These are phyloP conservation scores for Tolypocladium tropicale DNA, from an alignment of 2,329 filamentous ascomycete genomes.

Conservation along the genomic window DNA sequence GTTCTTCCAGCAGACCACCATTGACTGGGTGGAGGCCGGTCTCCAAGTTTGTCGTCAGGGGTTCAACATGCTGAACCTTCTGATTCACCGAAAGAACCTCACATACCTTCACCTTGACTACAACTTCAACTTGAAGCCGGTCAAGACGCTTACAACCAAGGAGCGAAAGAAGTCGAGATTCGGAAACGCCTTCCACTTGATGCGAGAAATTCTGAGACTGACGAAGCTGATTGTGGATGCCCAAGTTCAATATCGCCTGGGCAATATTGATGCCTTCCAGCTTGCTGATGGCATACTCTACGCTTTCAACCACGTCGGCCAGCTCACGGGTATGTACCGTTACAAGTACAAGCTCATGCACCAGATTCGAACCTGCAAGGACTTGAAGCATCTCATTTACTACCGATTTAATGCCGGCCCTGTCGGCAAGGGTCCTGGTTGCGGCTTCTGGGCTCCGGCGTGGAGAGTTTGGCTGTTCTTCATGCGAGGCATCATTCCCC, in stretches of 20 bases:
- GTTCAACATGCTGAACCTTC: constrained; percentile 97
- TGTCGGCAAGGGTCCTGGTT: constrained; percentile 94
- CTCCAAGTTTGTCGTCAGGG: constrained; percentile 96
- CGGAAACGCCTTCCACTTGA: constrained; percentile 96
- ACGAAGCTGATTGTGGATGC: constrained; percentile 98
- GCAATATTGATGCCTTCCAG: constrained; percentile 98
- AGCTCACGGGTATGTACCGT: constrained; percentile 97
- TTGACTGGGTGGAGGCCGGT: constrained; percentile 98
- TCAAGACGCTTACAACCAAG: constrained; percentile 97
- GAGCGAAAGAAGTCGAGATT: constrained; percentile 99
- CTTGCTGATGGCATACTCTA: constrained; percentile 98
- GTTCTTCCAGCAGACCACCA: constrained; percentile 98
- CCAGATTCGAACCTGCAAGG: constrained; percentile 97
- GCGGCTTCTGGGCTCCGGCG: constrained; percentile 97
- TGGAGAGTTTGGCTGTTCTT: constrained; percentile 99
- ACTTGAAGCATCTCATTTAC: constrained; percentile 97
- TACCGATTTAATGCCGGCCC: constrained; percentile 97
- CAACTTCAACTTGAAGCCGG: constrained; percentile 98
- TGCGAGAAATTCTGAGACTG: constrained; percentile 91
- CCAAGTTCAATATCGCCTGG: constrained; percentile 92
- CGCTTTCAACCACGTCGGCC: constrained; percentile 97
- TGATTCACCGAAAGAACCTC: constrained; percentile 97
- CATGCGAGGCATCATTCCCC: constrained; percentile 94
- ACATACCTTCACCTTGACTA: constrained; percentile 98
- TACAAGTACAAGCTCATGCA: constrained; percentile 99